Evolutionary conservation across 2,329 filamentous ascomycete genomes (phyloP), one percentile per base, ranked within the genome.

Genomic region (Eurotiales sp.): DNA sequence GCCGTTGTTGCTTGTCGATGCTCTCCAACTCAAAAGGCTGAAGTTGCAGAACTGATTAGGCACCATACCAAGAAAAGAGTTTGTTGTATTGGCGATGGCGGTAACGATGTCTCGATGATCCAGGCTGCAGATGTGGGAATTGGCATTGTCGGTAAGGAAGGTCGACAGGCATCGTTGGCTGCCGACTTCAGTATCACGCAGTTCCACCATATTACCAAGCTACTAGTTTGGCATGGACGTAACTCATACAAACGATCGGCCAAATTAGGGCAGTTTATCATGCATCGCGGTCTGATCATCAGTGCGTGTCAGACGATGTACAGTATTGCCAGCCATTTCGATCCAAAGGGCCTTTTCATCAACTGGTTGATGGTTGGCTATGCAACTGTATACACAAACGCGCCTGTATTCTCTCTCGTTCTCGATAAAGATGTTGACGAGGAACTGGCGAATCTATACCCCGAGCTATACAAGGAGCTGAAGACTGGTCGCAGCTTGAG

Each of bases 81-180:
- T 14, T 96, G 91, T 72, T 97, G 93, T 66, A 99, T 99, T 59
- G 93, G 93, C 32, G 93, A 99, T 64, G 93, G 93, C 58, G 93
- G 95, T 61, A 99, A 99, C 71, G 95, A 99, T 67, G 93, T 99
- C 4, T 92, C 87, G 59, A 99, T 99, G 93, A 99, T 99, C 60
- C 93, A 97, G 75, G 92, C 93, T 7, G 93, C 95, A 1, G 93
- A 99, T 64, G 91, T 99, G 0, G 95, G 95, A 55, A 92, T 99
- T 22, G 93, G 93, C 55, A 99, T 99, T 56, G 93, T 97, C 1
- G 93, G 93, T 54, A 99, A 99, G 75, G 93, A 99, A 75, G 93
- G 93, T 29, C 84, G 89, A 19, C 93, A 99, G 74, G 93, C 93
- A 30, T 93, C 87, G 64, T 79, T 99, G 42, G 95, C 95, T 0